Percentiles rank a stretch among this genome's conserved stretches.
These are phyloP conservation scores for Wickerhamiella australiensis DNA, from an alignment of 805 yeast genomes.

Conservation along the genomic window DNA sequence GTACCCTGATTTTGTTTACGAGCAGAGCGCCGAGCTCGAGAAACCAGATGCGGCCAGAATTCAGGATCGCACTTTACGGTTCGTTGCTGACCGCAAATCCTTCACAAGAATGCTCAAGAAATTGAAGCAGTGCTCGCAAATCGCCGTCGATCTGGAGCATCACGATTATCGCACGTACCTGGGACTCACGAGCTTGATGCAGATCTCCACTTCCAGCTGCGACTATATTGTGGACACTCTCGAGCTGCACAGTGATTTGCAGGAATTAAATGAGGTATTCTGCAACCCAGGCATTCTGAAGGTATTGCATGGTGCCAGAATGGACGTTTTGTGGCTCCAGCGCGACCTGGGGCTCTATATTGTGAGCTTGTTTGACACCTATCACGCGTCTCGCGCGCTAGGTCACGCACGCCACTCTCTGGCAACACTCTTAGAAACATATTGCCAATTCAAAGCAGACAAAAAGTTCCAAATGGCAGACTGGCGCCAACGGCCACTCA, in stretches of 20 bases:
- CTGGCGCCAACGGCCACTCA: slow-evolving; percentile 85
- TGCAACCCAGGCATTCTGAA: slow-evolving; percentile 72
- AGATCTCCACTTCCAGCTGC: slow-evolving; percentile 63
- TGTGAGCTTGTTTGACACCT: slow-evolving; percentile 86
- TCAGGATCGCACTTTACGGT: slow-evolving; percentile 25
- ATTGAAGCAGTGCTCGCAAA: slow-evolving; percentile 41
- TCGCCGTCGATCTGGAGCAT: slow-evolving; percentile 93
- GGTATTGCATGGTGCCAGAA: slow-evolving; percentile 90
- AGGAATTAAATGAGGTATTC: slow-evolving; percentile 56
- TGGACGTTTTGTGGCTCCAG: slow-evolving; percentile 96
- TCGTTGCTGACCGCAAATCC: slow-evolving; percentile 53
- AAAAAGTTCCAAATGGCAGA: slow-evolving; percentile 93
- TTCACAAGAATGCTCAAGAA: slow-evolving; percentile 44
- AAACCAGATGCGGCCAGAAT: slow-evolving; percentile 44
- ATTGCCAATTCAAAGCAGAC: slow-evolving; percentile 74
- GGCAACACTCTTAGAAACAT: slow-evolving; percentile 69
- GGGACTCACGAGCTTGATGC: slow-evolving; percentile 89
- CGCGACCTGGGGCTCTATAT: slow-evolving; percentile 85
- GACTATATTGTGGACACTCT: slow-evolving; percentile 87
- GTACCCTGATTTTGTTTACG: slow-evolving; percentile 50
- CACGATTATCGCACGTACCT: slow-evolving; percentile 84
- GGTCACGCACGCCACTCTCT: slow-evolving; percentile 72
- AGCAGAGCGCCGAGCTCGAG: slow-evolving; percentile 37
- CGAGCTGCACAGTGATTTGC: slow-evolving; percentile 59
- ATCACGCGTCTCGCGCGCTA: slow-evolving; percentile 71